Evolutionary conservation across 148 eudicot species (phyloP).

Genomic region (Rhododendron vialii): DNA sequence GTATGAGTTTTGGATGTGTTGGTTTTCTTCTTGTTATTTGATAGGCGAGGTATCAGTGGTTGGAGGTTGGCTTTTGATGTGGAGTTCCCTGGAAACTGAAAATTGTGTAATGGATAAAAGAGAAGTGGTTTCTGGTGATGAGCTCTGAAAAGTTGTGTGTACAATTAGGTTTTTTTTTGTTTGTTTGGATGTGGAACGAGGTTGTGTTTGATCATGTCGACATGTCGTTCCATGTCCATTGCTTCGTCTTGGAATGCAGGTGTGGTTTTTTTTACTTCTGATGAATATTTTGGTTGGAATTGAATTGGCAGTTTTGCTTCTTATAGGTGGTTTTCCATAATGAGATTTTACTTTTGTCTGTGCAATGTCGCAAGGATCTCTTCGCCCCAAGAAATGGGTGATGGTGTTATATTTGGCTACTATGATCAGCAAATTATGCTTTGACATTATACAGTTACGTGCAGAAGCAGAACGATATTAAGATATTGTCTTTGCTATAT

Average conservation of each 20-base stretch:
- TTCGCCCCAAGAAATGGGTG: neutral
- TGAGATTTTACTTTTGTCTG: neutral
- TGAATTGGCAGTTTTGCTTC: neutral
- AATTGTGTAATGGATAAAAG: neutral
- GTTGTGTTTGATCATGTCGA: neutral
- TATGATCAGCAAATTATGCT: neutral
- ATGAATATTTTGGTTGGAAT: neutral
- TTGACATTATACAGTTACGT: neutral
- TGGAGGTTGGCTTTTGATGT: neutral
- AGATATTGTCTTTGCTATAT: neutral
- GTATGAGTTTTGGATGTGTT: neutral
- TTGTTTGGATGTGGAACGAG: neutral
- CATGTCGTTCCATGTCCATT: neutral
- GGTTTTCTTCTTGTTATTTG: neutral
- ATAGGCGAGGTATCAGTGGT: neutral
- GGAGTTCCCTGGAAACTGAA: neutral
- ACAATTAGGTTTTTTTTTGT: neutral
- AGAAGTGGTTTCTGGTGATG: neutral
- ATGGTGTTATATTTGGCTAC: neutral
- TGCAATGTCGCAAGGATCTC: neutral
- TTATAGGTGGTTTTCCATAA: neutral
- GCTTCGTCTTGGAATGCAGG: neutral
- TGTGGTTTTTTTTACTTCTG: neutral
- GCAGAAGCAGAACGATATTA: neutral
- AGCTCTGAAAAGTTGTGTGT: neutral